A percentile compares a stretch with the other conserved stretches of the same genome.
Evolutionary conservation across 2,329 filamentous ascomycete species (phyloP).

Genomic region (Cordyceps fumosorosea): DNA sequence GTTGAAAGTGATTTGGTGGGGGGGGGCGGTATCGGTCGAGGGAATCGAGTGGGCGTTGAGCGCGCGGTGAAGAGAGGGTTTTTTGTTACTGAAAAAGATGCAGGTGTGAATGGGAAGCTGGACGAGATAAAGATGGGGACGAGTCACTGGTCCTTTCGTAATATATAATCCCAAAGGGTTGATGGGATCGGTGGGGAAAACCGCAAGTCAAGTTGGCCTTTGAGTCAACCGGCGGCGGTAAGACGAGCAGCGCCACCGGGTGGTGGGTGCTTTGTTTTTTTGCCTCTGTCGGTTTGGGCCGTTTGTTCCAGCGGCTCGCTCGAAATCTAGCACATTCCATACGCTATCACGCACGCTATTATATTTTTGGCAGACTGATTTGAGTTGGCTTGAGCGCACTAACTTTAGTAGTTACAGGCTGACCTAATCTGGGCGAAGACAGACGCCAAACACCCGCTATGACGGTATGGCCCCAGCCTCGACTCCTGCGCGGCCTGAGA

Average conservation of each 20-base stretch:
- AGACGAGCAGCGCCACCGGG: slow-evolving; percentile 19
- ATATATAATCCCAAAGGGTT: slow-evolving; percentile 16
- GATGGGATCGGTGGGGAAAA: slow-evolving; percentile 21
- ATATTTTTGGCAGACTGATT: neutral
- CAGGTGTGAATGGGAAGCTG: neutral
- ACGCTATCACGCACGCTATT: neutral
- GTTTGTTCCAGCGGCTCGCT: neutral
- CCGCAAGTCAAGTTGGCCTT: slow-evolving; percentile 12
- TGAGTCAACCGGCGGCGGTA: slow-evolving; percentile 32
- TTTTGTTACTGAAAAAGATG: neutral
- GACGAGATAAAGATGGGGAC: neutral
- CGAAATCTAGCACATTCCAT: slow-evolving; percentile 11
- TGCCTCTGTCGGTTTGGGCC: neutral
- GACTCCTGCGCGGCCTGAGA: neutral
- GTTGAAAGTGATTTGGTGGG: neutral
- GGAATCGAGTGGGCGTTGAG: neutral
- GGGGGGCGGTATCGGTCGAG: slow-evolving; percentile 5
- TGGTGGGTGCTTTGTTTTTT: neutral
- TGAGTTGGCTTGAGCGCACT: neutral
- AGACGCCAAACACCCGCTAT: neutral
- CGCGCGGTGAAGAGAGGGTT: neutral
- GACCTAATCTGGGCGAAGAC: too few species aligned
- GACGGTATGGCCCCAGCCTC: neutral
- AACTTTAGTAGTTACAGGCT: too few species aligned
- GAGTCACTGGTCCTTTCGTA: slow-evolving; percentile 2